These are phyloP conservation scores for Crithidia fasciculata DNA, from an alignment of 208 protist species.

Conservation along the genomic window DNA sequence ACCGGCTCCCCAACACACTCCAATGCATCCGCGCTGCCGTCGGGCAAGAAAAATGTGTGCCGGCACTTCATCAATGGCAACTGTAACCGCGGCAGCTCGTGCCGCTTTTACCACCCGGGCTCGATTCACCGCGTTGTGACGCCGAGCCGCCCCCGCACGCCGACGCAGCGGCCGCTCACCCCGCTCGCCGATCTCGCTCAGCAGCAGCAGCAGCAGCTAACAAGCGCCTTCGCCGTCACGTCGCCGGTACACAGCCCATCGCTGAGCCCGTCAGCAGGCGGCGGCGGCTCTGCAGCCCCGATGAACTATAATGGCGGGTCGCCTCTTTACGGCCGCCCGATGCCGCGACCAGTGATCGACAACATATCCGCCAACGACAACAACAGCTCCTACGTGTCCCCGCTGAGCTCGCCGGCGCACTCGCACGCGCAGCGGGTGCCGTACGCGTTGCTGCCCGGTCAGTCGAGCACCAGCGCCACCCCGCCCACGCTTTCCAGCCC, in stretches of 20 bases:
- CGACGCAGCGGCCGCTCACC: constrained; percentile 39
- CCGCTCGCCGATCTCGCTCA: constrained; percentile 49
- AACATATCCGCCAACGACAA: constrained; percentile 10
- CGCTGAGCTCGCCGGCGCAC: constrained; percentile 11
- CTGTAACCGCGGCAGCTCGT: constrained; percentile 67
- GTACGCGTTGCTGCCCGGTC: neutral
- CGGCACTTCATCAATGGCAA: constrained; percentile 60
- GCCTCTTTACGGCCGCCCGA: neutral
- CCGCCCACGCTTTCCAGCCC: constrained; percentile 14
- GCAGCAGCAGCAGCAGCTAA: constrained; percentile 19
- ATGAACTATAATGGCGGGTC: neutral
- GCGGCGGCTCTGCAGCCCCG: neutral
- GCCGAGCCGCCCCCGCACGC: constrained; percentile 29
- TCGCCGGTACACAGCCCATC: constrained; percentile 21
- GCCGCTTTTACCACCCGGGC: constrained; percentile 61
- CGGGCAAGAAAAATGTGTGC: constrained; percentile 45
- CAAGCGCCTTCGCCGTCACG: constrained; percentile 14
- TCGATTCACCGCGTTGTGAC: constrained; percentile 51
- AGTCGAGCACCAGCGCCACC: neutral
- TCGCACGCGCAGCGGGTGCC: constrained; percentile 6
- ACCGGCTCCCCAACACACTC: constrained; percentile 10
- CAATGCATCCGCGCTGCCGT: neutral
- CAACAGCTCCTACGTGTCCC: constrained; percentile 15
- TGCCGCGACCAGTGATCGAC: neutral
- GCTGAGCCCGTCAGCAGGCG: neutral